Evolutionary conservation across 2,329 filamentous ascomycete species (phyloP), one percentile per base, ranked within the genome.

Genomic region (Alternaria consortialis): DNA sequence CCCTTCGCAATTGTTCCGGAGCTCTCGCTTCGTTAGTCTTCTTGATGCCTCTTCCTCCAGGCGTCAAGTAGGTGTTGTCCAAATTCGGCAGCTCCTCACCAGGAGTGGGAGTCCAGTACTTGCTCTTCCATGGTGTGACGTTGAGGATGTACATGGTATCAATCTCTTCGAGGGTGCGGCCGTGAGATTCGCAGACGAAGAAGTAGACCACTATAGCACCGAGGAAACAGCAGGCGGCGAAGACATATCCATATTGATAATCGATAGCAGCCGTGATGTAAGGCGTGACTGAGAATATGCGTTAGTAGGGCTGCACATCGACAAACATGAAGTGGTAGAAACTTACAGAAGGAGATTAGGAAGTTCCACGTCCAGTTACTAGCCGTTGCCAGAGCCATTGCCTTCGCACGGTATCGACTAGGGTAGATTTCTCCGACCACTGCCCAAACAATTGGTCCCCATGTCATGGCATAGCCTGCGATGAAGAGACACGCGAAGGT

Each of bases 221-320:
- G 0, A 86, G 81, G 17, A 91, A 80, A 68, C 91, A 90, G 73
- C 90, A 92, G 0, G 84, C 89, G 0, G 90, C 91, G 76, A 93
- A 93, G 31, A 94, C 87, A 65, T 92, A 91, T 2, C 91, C 91
- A 70, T 91, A 92, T 1, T 84, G 84, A 77, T 90, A 93, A 67
- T 90, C 86, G 56, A 93, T 93, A 4, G 86, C 85, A 0, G 83
- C 80, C 0, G 88, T 91, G 73, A 94, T 93, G 78, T 93, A 93
- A 0, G 91, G 90, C 0, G 91, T 93, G 81, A 93, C 59, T 62
- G 4, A 7, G 15, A 34, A 17, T 31, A 11, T 42, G 32, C 39
- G 36, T 58, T 32, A 58, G 37, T 36, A n/a, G 4, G 2, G n/a
- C 29, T 17, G 15, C 9, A 5, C 9, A 50, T 6, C 17, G 27